Conservation (phyloP, 495 filamentous ascomycete genomes). For the Hypoxylon lenormandii region DNA sequence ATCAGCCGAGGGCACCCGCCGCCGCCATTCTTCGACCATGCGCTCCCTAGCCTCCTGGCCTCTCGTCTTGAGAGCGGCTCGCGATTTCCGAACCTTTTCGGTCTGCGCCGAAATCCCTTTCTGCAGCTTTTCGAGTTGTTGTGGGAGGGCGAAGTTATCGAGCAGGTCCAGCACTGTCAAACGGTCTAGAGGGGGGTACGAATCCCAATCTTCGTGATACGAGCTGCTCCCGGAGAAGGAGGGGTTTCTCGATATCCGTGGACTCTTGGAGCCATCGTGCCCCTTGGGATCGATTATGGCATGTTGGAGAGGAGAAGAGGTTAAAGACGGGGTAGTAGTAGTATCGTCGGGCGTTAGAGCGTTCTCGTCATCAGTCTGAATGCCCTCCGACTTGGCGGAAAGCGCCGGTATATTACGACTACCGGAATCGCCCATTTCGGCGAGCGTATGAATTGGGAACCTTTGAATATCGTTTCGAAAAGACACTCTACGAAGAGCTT, state of each 20-base stretch:
- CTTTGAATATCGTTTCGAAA: conserved; percentile 54
- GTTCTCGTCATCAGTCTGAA: conserved; percentile 59
- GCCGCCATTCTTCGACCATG: conserved; percentile 88
- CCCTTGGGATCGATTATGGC: conserved; percentile 57
- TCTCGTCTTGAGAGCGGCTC: conserved; percentile 73
- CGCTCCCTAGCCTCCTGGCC: conserved; percentile 69
- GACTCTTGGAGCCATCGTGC: conserved; percentile 61
- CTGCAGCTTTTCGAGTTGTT: conserved; percentile 89
- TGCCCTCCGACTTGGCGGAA: conserved; percentile 55
- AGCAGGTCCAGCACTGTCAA: conserved; percentile 91
- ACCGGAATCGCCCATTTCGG: conserved; percentile 62
- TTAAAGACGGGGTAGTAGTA: conserved; percentile 52
- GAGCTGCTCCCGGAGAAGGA: conserved; percentile 83
- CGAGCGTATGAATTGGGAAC: conserved; percentile 53
- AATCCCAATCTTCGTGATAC: conserved; percentile 89
- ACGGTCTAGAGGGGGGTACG: conserved; percentile 86
- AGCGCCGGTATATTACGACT: conserved; percentile 49
- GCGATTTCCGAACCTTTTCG: conserved; percentile 83
- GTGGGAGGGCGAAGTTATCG: conserved; percentile 90
- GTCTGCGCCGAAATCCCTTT: conserved; percentile 80
- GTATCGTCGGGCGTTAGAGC: conserved; percentile 58
- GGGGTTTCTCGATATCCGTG: conserved; percentile 72
- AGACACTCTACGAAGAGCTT: conserved; percentile 54
- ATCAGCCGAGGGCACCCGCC: conserved; percentile 82
- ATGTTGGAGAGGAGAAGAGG: conserved; percentile 57